Evolutionary conservation across 441 rosid species (phyloP), one percentile per base, ranked within the genome.

Genomic region (Omphalea diandra): DNA sequence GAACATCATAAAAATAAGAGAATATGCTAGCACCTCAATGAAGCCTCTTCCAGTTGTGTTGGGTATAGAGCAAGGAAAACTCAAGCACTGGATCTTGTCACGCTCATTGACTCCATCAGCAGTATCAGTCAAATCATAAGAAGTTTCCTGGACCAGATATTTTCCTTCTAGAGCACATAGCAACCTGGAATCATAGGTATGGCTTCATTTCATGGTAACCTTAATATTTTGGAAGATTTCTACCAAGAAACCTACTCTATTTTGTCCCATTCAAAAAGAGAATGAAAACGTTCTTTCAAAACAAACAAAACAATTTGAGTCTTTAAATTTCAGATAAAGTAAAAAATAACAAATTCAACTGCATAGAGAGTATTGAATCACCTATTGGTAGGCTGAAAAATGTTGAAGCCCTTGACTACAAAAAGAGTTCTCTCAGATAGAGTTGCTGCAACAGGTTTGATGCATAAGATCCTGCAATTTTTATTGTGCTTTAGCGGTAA

Each of bases 121-220:
- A 64, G 32, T 76, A 77, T 50, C 74, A 58, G 78, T 75, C 56
- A 65, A 58, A 57, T 83, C 87, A 62, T 73, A 35, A 80, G 75
- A 63, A 73, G 61, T 74, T 79, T 85, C 88, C 71, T 90, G 90
- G 75, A 84, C 73, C 80, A 90, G 79, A 81, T 86, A 90, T 50
- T 82, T 79, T 63, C 97, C 98, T 81, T 86, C 96, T 18, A 93
- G 76, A 29, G 97, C 89, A 84, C 96, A 89, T 12, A 87, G 87
- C 73, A 93, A 75, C 84, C 98, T 93, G 86, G n/a, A 75, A 72
- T 68, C 46, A 60, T 54, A 66, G 35, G 9, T 54, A 24, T 75
- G 15, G 68, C 44, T 41, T 56, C 52, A 66, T 73, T 68, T 33
- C 50, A 60, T 50, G n/a, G 41, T 35, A 35, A 56, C 65, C 50